Percentiles rank a stretch among this genome's conserved stretches.
These are phyloP conservation scores for Nepenthes mirabilis DNA, from an alignment of 148 eudicot genomes.

Conservation along the genomic window DNA sequence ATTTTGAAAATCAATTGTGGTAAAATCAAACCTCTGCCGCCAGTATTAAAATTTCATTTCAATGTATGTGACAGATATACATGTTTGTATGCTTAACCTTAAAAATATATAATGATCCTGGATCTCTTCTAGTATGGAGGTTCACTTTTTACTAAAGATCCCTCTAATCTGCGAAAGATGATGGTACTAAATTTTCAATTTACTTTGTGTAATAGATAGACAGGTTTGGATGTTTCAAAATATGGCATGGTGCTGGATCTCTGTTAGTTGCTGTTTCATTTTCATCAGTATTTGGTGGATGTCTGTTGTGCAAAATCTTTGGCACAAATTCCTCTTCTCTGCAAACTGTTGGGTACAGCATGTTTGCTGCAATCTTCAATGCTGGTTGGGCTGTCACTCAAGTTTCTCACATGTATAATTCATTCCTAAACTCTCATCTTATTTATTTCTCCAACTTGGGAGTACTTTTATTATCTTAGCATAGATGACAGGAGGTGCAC, in stretches of 20 bases:
- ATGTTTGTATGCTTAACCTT: too few species aligned
- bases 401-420: conserved; percentile 87
- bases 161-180: not conserved
- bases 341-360: conserved; percentile 78
- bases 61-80: too few species aligned
- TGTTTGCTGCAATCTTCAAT: conserved; percentile 80
- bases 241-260: conserved; percentile 95
- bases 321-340: conserved; percentile 50
- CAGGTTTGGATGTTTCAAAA: conserved; percentile 83
- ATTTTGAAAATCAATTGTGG: too few species aligned
- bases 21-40: too few species aligned
- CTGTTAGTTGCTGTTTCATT: conserved; percentile 78
- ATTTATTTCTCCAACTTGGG: not conserved
- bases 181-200: not conserved
- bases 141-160: not conserved
- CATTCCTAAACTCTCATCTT: conserved; percentile 5
- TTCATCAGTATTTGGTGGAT: conserved; percentile 96
- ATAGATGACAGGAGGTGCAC: not conserved
- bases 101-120: too few species aligned
- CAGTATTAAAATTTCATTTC: too few species aligned
- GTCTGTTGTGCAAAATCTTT: conserved; percentile 69
- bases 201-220: conserved; percentile 55
- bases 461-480: not conserved
- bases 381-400: conserved; percentile 95
- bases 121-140: too few species aligned